Evolutionary conservation across 257 asterid genomes (phyloP), one percentile per base, ranked within the genome.

Genomic region (Fraxinus americana): DNA sequence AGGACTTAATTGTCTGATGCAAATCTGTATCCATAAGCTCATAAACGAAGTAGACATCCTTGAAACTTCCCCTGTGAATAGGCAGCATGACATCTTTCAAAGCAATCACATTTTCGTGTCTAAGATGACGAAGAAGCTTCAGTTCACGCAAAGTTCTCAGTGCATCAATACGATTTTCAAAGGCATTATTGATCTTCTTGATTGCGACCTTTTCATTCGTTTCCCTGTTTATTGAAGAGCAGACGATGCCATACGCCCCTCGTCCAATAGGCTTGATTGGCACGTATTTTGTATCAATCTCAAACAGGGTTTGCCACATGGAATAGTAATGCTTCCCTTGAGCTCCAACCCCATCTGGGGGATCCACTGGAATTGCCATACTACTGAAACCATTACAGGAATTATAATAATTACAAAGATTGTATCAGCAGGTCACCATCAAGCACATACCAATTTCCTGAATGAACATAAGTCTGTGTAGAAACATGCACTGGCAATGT

Each of bases 21-120:
- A 89, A 78, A 81, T 89, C 93, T 4, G 91, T 85, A 78, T 87
- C 93, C 91, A 89, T 89, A 59, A 89, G 90, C 85, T 89, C 94
- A 45, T 89, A 89, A 39, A 89, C 94, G 79, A 89, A 70, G 82
- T 89, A 89, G 7, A 89, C 89, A 25, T 89, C 90, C 73, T 88
- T 89, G 80, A 89, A 89, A 70, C 86, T 86, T 71, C 83, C 87
- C 85, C 79, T 84, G 21, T 81, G 83, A 73, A 79, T 75, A 29
- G 94, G 94, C 83, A 88, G 76, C 94, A 88, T 89, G 27, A 86
- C 94, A 80, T 89, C 94, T 77, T 87, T 89, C 71, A 89, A 78
- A 65, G 86, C 88, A 70, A 89, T 89, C 87, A 89, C 92, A 36
- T 89, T 89, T 69, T 86, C 92, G 43, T 89, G 94, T 72, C 78